These are phyloP conservation scores for Citropsis articulata DNA, from an alignment of 345 rosid genomes.

Conservation along the genomic window DNA sequence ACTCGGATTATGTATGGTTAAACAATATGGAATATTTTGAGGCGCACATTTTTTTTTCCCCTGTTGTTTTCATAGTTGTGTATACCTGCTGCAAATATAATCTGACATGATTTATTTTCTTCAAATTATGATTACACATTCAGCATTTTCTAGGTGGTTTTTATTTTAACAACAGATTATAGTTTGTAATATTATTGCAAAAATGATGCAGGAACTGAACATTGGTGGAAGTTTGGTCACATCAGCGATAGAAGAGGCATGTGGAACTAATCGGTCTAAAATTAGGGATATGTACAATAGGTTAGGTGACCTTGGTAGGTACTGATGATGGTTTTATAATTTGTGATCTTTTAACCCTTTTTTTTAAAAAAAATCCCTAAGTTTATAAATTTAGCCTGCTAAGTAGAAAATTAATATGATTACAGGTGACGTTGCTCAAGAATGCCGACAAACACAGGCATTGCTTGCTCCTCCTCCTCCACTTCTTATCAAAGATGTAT, in stretches of 20 bases:
- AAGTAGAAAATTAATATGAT: slow-evolving; percentile 14
- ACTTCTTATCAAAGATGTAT: slow-evolving; percentile 68
- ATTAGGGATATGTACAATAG: slow-evolving; percentile 74
- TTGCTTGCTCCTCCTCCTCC: slow-evolving; percentile 73
- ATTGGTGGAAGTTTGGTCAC: slow-evolving; percentile 82
- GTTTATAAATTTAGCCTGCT: slow-evolving; percentile 8
- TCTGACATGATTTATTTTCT: slow-evolving; percentile 17
- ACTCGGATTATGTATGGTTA: neutral
- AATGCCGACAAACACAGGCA: slow-evolving; percentile 75
- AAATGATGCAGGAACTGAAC: slow-evolving; percentile 63
- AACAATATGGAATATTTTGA: neutral
- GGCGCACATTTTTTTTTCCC: neutral
- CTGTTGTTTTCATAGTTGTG: neutral
- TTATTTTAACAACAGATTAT: neutral
- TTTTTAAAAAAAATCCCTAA: too few relatives aligned
- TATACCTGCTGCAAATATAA: neutral
- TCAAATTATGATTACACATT: neutral
- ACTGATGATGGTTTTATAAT: neutral
- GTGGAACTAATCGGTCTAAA: slow-evolving; percentile 69
- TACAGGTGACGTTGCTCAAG: slow-evolving; percentile 91
- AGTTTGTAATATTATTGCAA: slow-evolving; percentile 10
- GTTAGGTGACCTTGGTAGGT: slow-evolving; percentile 84
- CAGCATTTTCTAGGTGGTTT: neutral
- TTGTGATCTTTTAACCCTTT: neutral
- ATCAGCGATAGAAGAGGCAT: slow-evolving; percentile 83